Evolutionary conservation across 495 filamentous ascomycete species (phyloP).

Genomic region (Usnea hakonensis): DNA sequence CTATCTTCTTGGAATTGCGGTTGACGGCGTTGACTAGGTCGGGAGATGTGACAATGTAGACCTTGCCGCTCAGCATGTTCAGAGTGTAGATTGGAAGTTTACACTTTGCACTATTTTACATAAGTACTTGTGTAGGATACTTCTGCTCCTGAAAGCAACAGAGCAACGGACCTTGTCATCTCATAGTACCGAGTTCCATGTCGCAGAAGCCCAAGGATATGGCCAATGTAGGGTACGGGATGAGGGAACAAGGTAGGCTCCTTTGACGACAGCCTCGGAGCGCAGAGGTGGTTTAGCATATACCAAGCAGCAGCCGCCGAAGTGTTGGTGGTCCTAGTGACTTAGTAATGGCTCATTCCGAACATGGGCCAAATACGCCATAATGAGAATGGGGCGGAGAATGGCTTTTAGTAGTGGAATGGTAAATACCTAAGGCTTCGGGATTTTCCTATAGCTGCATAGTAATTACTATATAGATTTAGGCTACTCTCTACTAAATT

Average conservation of each 20-base stretch:
- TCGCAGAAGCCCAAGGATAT: constrained; percentile 19
- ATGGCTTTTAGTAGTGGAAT: too few species aligned
- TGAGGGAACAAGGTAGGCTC: constrained; percentile 16
- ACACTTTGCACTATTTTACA: constrained; percentile 10
- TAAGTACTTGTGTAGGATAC: not conserved
- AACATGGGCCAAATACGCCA: too few species aligned
- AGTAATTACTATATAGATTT: too few species aligned
- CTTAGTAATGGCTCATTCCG: constrained; percentile 4
- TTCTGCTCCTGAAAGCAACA: not conserved
- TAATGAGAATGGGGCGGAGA: too few species aligned
- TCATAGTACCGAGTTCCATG: constrained; percentile 21
- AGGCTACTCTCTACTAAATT: too few species aligned
- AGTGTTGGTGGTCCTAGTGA: too few species aligned
- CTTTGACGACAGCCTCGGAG: not conserved
- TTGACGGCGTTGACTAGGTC: constrained; percentile 36
- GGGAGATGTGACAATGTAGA: constrained; percentile 40
- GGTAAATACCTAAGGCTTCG: too few species aligned
- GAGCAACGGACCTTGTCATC: constrained; percentile 15
- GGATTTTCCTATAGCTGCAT: too few species aligned
- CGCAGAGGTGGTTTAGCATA: constrained; percentile 4
- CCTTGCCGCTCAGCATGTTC: constrained; percentile 34
- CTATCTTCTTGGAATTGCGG: constrained; percentile 34
- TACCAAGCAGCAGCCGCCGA: not conserved
- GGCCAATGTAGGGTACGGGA: constrained; percentile 18
- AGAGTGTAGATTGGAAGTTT: constrained; percentile 37